A percentile compares a stretch with the other conserved stretches of the same genome.
Evolutionary conservation across 2,329 filamentous ascomycete genomes (phyloP).

Genomic region (Nemania bipapillata): DNA sequence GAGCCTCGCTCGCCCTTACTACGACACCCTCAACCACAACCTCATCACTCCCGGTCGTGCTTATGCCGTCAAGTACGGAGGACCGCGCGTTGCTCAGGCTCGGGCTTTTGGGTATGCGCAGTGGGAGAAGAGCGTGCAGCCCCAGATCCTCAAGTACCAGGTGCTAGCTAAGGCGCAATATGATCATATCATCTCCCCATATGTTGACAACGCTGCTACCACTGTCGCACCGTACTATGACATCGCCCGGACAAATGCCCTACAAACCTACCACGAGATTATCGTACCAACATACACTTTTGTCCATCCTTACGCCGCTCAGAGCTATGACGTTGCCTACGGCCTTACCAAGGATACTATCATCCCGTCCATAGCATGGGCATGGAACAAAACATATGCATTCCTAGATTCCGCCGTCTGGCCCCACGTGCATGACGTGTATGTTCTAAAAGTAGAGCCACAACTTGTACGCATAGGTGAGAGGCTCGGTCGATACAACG

Average conservation of each 20-base stretch:
- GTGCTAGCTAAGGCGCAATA: conserved; percentile 72
- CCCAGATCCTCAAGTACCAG: conserved; percentile 75
- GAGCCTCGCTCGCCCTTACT: conserved; percentile 79
- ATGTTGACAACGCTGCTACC: conserved; percentile 71
- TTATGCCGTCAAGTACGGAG: conserved; percentile 77
- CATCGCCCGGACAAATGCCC: conserved; percentile 69
- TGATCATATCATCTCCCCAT: conserved; percentile 74
- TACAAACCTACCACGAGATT: conserved; percentile 76
- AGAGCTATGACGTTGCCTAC: conserved; percentile 73
- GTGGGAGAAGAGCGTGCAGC: conserved; percentile 82
- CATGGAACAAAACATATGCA: conserved; percentile 73
- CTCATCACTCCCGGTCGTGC: conserved; percentile 75
- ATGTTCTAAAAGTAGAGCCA: conserved; percentile 92
- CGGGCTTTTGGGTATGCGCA: conserved; percentile 73
- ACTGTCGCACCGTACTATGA: conserved; percentile 77
- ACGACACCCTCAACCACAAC: conserved; percentile 67
- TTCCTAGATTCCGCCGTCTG: conserved; percentile 82
- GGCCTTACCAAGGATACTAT: conserved; percentile 75
- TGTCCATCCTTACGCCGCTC: conserved; percentile 77
- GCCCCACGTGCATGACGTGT: conserved; percentile 82
- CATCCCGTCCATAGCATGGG: conserved; percentile 76
- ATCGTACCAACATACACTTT: conserved; percentile 79
- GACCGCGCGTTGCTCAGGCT: conserved; percentile 75
- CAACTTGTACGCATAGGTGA: conserved; percentile 93
- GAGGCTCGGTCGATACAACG: conserved; percentile 80